Base-by-base conservation (phyloP, 192 early-diverging fungal species). In the Coemansia sp. region DNA sequence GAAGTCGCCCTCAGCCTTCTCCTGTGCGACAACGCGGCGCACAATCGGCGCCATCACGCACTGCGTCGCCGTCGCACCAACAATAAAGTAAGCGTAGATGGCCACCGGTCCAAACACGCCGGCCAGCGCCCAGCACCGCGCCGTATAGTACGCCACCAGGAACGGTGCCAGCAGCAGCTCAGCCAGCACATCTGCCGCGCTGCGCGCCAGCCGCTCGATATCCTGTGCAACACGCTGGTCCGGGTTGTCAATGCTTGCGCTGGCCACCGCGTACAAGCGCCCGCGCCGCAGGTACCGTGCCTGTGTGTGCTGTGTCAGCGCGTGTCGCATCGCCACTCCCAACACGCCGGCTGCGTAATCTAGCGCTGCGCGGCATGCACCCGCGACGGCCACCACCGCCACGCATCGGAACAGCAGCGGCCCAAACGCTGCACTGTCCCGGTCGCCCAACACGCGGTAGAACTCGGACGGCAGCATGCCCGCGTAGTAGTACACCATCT, bases 151-250 rank as follows among this genome's bases (percentile, higher is more conserved):
- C 0, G 72, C 69, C 6, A 96, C 73, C 25, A 94, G 81, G 16
- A 88, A 38, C 7, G 94, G 94, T 12, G 85, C 79, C 38, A 93
- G 82, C 5, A 91, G 71, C 7, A 91, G 65, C 33, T 90, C 81
- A 8, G 82, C 57, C 6, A 89, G 56, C 32, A 86, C 71, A 16
- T 86, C 85, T 9, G 72, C 67, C 16, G 61, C 56, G 21, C 58
- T 54, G 12, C 52, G 22, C 16, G 90, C 42, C 30, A 97, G 85
- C 46, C 87, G 88, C 64, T 92, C 92, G 31, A 94, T 84, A 67
- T 97, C 95, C 71, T 94, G 92, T 16, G 93, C 83, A 33, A 95
- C 92, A 14, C 93, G 85, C 70, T 93, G 91, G 64, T 97, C 95
- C 66, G 89, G 88, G 63, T 91, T 93, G 57, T 92, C 89, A 25